Evolutionary conservation across 2,329 filamentous ascomycete genomes (phyloP), one percentile per base, ranked within the genome.

Genomic region (Monascus ruber): DNA sequence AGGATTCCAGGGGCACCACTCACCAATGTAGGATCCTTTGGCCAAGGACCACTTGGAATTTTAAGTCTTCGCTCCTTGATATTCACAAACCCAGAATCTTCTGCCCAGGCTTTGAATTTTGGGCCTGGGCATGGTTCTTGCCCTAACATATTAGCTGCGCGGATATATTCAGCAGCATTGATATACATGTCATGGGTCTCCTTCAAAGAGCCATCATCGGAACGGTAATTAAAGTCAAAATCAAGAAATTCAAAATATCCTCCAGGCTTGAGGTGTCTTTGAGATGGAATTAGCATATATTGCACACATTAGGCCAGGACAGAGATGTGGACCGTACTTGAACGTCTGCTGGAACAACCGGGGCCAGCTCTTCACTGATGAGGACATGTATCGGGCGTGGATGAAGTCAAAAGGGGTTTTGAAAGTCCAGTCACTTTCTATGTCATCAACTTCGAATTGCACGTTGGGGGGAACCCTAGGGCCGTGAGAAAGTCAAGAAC

Each of bases 381-480:
- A 49, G 6, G 48, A 42, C 26, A 49, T 41, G 6, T 45, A 37
- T 17, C 49, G 41, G 38, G 44, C 40, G 31, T 49, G 45, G 28
- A 46, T 47, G 25, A 45, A 39, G 26, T 46, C 43, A 24, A 46
- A 48, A 9, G 35, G 31, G 17, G 44, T n/a, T 24, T 40, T 36
- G 35, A 9, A 52, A 42, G 33, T 3, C 17, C 17, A 17, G 17
- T 17, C 17, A 17, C 17, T 17, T 17, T 17, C 17, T 17, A 17
- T 17, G 17, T 17, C 17, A 17, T 17, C 17, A 17, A 17, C 17
- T 17, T 17, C 17, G 17, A 17, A 17, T 17, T 43, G 34, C 34
- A 44, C 47, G 31, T 52, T 52, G 4, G 49, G 49, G n/a, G 49
- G 48, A 6, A 51, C 43, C 48, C 47, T 50, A 17, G 3, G 17